These are phyloP conservation scores for Trifolium repens DNA, from an alignment of 306 rosid genomes.

Conservation along the genomic window DNA sequence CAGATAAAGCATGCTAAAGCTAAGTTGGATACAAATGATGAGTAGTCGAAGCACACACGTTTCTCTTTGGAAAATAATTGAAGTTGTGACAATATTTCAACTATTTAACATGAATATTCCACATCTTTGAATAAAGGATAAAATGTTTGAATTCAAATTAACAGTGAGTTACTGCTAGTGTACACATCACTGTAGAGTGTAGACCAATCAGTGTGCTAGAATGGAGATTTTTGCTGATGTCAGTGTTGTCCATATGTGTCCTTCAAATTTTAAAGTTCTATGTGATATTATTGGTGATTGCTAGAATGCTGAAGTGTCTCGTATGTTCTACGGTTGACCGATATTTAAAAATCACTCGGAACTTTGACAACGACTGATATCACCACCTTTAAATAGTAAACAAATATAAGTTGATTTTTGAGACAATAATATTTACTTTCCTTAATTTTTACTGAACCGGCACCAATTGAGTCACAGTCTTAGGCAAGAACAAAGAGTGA, in stretches of 20 bases:
- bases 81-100: neutral
- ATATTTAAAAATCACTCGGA: neutral
- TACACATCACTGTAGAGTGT: neutral
- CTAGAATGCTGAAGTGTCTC: neutral
- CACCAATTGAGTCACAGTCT: no score
- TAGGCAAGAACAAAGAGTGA: no score
- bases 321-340: neutral
- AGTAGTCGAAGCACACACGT: neutral
- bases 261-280: neutral
- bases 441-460: no score
- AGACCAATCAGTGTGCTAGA: constrained; percentile 7
- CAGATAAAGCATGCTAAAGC: neutral
- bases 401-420: neutral
- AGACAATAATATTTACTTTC: neutral
- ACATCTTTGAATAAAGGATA: neutral
- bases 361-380: neutral
- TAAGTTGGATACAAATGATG: constrained; percentile 14
- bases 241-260: neutral
- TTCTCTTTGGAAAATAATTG: constrained; percentile 25
- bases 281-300: neutral
- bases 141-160: neutral
- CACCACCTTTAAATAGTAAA: no score
- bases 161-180: neutral
- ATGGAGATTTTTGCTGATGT: neutral
- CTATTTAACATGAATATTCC: neutral